Conservation (phyloP, 768 basidiomycete genomes). For the Suillus variegatus region DNA sequence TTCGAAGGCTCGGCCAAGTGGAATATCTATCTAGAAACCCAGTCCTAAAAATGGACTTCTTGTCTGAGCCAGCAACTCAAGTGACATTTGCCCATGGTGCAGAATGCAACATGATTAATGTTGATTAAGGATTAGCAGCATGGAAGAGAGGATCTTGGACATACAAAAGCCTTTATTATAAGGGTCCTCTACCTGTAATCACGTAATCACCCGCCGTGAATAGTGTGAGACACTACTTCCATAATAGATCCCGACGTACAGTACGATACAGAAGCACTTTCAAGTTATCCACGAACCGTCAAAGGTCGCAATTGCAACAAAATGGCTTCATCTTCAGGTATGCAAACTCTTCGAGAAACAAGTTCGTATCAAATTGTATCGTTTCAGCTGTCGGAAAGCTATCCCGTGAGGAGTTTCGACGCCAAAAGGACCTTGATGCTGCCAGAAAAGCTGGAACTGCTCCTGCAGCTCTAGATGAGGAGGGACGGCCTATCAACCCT, state of each 20-base stretch:
- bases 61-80: no score
- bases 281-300: neutral
- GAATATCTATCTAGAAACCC: no score
- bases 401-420: conserved; percentile 91
- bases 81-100: no score
- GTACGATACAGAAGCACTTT: neutral
- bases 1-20: no score
- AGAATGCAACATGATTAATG: no score
- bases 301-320: neutral
- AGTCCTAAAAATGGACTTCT: no score
- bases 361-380: neutral
- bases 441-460: conserved; percentile 99
- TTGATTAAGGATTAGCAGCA: no score
- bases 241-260: neutral
- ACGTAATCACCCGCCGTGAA: no score
- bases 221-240: conserved; percentile 1
- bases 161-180: no score
- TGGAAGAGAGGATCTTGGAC: no score
- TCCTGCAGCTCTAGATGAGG: conserved; percentile 92
- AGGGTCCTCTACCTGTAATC: no score
- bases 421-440: conserved; percentile 96
- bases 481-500: conserved; percentile 95
- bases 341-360: neutral
- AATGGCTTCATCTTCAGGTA: conserved; percentile 9
- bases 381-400: conserved; percentile 69